Percentiles rank a stretch among this genome's conserved stretches.
These are phyloP conservation scores for Achaetomiella virescens DNA, from an alignment of 495 filamentous ascomycete species.

Conservation along the genomic window DNA sequence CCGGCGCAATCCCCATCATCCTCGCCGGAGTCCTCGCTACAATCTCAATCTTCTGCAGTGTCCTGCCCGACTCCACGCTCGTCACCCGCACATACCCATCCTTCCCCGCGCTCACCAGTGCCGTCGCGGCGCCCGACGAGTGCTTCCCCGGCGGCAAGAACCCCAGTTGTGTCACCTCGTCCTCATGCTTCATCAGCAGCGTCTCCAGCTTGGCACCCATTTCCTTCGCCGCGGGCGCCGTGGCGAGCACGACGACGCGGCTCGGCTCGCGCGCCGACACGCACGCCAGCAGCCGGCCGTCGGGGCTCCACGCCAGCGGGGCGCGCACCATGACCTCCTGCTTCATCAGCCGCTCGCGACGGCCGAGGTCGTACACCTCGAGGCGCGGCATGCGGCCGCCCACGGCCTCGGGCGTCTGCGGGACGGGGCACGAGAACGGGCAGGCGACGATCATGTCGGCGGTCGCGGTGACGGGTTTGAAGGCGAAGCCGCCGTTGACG, in stretches of 20 bases:
- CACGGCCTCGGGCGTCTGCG: neutral
- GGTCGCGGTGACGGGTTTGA: neutral
- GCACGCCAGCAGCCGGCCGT: slow-evolving; percentile 12
- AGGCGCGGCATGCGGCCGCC: neutral
- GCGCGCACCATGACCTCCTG: slow-evolving; percentile 11
- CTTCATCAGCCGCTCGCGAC: slow-evolving; percentile 2
- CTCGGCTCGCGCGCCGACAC: slow-evolving; percentile 9
- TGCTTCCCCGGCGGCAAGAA: slow-evolving; percentile 8
- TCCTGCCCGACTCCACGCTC: slow-evolving; percentile 12
- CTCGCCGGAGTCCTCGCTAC: slow-evolving; percentile 8
- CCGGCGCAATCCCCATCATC: slow-evolving; percentile 18
- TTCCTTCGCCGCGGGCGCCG: neutral
- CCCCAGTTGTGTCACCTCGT: slow-evolving; percentile 21
- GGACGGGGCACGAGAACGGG: neutral
- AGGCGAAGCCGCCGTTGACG: neutral
- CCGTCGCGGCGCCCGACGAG: neutral
- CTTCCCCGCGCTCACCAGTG: slow-evolving; percentile 18
- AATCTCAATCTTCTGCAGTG: slow-evolving; percentile 23
- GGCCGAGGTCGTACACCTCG: slow-evolving; percentile 14
- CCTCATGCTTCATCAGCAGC: slow-evolving; percentile 13
- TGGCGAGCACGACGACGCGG: slow-evolving; percentile 9
- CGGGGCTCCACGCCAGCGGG: slow-evolving; percentile 16
- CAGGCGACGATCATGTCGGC: slow-evolving; percentile 5
- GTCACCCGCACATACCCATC: slow-evolving; percentile 27
- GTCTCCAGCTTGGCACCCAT: neutral